phyloP scores from a whole-genome alignment of 768 basidiomycete genomes.

The Lentinula raphanica region DNA sequence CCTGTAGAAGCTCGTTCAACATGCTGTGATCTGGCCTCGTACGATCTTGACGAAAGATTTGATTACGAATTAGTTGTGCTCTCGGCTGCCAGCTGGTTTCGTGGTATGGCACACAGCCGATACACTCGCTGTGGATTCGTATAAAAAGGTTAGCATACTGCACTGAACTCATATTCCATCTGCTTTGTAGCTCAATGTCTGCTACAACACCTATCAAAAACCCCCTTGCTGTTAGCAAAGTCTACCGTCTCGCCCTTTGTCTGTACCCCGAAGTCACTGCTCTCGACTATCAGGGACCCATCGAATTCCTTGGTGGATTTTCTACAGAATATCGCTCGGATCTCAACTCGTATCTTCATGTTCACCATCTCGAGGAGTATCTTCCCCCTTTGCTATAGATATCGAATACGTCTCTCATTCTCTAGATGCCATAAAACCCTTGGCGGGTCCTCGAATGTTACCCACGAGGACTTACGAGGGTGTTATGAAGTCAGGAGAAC shows the following conservation, averaged over 20 bases:
- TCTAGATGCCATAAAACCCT: constrained; percentile 16
- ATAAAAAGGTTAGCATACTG: too few species aligned
- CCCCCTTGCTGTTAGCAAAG: background rate
- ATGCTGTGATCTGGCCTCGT: too few species aligned
- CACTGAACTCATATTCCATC: too few species aligned
- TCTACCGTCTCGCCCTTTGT: constrained; percentile 23
- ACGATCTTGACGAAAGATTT: too few species aligned
- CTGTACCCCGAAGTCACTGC: constrained; percentile 24
- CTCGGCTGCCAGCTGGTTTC: too few species aligned
- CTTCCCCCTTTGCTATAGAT: constrained; percentile 13
- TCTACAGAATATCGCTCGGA: constrained; percentile 12
- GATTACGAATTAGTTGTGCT: too few species aligned
- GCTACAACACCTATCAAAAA: background rate
- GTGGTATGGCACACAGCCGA: too few species aligned
- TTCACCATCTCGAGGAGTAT: constrained; percentile 1
- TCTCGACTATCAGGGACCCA: constrained; percentile 27
- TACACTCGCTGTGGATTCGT: too few species aligned
- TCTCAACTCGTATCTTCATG: background rate
- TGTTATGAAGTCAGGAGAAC: constrained; percentile 12
- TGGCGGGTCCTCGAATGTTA: constrained; percentile 13
- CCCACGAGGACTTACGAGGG: constrained; percentile 21
- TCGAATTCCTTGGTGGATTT: constrained; percentile 23
- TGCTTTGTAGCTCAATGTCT: too few species aligned
- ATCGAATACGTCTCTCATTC: constrained; percentile 18
- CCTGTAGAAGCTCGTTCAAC: too few species aligned